phyloP scores from a whole-genome alignment of 78 protist species.

The Cavenderia fasciculata region DNA sequence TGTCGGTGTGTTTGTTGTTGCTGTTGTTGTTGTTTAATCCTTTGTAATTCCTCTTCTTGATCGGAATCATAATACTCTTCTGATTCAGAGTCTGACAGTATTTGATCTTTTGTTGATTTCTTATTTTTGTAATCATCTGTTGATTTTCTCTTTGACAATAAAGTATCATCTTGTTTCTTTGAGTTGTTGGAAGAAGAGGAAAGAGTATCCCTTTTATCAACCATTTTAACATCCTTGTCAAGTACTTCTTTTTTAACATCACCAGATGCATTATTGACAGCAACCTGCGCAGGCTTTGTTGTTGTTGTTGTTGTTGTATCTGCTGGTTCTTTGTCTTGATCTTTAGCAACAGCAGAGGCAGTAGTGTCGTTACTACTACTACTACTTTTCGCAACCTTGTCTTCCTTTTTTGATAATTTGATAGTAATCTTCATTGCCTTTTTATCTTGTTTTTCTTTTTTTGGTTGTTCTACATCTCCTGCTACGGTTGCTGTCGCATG shows the following conservation, averaged over 20 bases:
- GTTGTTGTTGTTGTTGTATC: constrained; percentile 9
- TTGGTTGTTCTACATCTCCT: not conserved
- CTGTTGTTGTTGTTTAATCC: constrained; percentile 4
- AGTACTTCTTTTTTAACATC: not conserved
- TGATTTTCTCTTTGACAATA: too few species aligned
- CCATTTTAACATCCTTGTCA: too few species aligned
- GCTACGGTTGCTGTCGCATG: not conserved
- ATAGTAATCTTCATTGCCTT: constrained; percentile 6
- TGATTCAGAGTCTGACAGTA: too few species aligned
- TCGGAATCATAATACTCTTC: too few species aligned
- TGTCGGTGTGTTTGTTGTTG: constrained; percentile 28
- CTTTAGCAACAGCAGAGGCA: not conserved
- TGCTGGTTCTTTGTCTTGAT: constrained; percentile 5
- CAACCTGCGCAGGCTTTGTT: not conserved
- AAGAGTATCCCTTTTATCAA: too few species aligned
- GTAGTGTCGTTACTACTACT: not conserved
- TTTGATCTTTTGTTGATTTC: too few species aligned
- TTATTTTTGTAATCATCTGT: too few species aligned
- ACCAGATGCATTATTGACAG: not conserved
- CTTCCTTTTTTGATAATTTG: not conserved
- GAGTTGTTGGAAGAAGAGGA: too few species aligned
- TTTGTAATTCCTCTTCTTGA: too few species aligned
- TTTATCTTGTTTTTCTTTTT: not conserved
- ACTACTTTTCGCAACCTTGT: not conserved
- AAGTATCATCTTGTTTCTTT: too few species aligned